Evolutionary conservation across 179 eudicot genomes (phyloP).

Genomic region (Carnegiea gigantea): DNA sequence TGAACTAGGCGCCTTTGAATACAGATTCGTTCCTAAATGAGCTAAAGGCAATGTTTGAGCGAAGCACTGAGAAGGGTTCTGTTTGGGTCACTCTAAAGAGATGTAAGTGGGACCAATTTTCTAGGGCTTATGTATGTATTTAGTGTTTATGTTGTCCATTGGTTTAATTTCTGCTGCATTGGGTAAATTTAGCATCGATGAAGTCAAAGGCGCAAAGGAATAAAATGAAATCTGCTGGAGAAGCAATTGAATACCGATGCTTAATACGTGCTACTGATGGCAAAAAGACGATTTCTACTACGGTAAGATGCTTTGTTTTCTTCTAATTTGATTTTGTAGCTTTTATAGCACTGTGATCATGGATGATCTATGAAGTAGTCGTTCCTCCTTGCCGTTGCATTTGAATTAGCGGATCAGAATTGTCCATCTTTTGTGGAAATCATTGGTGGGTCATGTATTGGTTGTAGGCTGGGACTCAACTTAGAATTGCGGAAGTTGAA

Average conservation of each 20-base stretch:
- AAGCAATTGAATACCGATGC: conserved; percentile 61
- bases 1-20: conserved; percentile 54
- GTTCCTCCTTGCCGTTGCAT: neutral
- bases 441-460: neutral
- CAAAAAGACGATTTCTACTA: conserved; percentile 68
- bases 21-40: conserved; percentile 75
- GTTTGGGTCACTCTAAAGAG: conserved; percentile 88
- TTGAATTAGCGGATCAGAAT: neutral
- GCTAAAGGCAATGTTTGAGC: conserved; percentile 78
- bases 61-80: conserved; percentile 63
- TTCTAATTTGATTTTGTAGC: neutral
- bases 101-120: conserved; percentile 39
- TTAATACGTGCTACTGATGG: conserved; percentile 89
- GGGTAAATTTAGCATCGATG: conserved; percentile 53
- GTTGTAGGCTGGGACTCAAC: neutral
- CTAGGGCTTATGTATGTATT: neutral
- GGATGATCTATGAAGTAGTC: neutral
- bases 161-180: conserved; percentile 7
- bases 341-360: too few relatives aligned
- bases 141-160: neutral
- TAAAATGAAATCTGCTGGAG: conserved; percentile 57
- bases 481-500: neutral
- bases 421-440: neutral
- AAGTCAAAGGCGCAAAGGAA: conserved; percentile 61
- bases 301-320: conserved; percentile 35